Evolutionary conservation across 2,329 filamentous ascomycete species (phyloP), one percentile per base, ranked within the genome.

Genomic region (Orbilia javanica): DNA sequence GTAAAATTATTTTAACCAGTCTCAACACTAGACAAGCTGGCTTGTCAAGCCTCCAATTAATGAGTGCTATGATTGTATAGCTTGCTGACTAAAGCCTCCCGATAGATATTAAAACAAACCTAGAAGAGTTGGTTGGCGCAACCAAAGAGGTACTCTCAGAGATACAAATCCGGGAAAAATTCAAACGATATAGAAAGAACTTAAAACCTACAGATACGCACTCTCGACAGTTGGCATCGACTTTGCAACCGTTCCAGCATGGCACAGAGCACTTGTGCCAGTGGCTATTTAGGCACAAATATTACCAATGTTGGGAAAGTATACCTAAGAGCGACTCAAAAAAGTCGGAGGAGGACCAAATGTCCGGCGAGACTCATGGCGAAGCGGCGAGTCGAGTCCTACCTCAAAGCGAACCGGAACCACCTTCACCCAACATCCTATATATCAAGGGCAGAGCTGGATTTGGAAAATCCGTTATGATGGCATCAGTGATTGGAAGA

Each of bases 401-500:
- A 8, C n/a, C 36, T 11, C 11, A 39, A 3, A 39, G 1, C n/a
- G 36, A 4, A 15, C 3, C 42, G 20, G 18, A 22, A 60, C 8
- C 31, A 13, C 10, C 34, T 10, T 34, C 55, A 0, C 11, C 55
- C 13, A 42, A 42, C 2, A 6, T 77, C 3, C 25, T 77, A 18
- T 77, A 77, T 22, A 25, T 77, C 11, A 71, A 71, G 36, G 73
- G 73, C 8, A 66, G 65, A 25, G 34, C 66, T 1, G 73, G 66
- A 0, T 77, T 77, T 13, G 73, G 66, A 5, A 77, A 77, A 31
- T 77, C 73, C 5, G 66, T 62, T 2, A 76, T 62, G 22, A 66
- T 76, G 65, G 72, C 72, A 10, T 29, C 69, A 10, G 72, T 62
- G 4, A 60, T 60, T n/a, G 20, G 42, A 27, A 25, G 31, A 34